phyloP scores from a whole-genome alignment of 106 monocot species.

The Posidonia australis region DNA sequence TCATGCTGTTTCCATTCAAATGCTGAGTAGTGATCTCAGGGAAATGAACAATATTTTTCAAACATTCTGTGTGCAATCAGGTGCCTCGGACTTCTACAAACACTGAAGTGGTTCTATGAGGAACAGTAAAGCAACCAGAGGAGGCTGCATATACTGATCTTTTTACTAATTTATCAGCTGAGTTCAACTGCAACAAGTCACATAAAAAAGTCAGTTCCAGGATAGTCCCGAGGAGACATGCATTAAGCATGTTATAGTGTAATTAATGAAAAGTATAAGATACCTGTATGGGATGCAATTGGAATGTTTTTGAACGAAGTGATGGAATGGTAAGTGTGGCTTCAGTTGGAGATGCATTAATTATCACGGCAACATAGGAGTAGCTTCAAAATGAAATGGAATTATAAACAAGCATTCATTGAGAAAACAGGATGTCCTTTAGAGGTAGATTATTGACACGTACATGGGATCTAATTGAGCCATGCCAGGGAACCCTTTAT shows the following conservation, averaged over 20 bases:
- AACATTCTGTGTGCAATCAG: no score
- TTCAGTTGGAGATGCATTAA: constrained; percentile 61
- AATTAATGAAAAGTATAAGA: neutral
- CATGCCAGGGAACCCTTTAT: constrained; percentile 42
- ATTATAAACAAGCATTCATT: neutral
- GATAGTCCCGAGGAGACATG: no score
- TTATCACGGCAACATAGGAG: constrained; percentile 50
- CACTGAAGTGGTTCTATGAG: constrained; percentile 61
- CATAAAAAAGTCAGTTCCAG: no score
- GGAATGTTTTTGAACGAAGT: constrained; percentile 28
- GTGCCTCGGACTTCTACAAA: constrained; percentile 40
- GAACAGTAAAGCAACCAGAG: constrained; percentile 47
- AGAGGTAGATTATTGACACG: neutral
- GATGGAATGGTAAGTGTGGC: constrained; percentile 38
- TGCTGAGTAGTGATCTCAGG: no score
- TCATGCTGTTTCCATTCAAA: no score
- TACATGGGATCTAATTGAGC: constrained; percentile 58
- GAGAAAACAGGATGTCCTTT: neutral
- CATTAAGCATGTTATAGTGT: no score
- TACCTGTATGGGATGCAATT: constrained; percentile 80
- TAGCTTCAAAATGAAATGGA: constrained; percentile 29
- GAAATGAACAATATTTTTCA: no score
- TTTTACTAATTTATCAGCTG: constrained; percentile 38
- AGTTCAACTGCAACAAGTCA: constrained; percentile 37
- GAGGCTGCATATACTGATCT: constrained; percentile 33